Evolutionary conservation across 352 stramenopile species (phyloP).

Genomic region (Phytophthora pluvialis): DNA sequence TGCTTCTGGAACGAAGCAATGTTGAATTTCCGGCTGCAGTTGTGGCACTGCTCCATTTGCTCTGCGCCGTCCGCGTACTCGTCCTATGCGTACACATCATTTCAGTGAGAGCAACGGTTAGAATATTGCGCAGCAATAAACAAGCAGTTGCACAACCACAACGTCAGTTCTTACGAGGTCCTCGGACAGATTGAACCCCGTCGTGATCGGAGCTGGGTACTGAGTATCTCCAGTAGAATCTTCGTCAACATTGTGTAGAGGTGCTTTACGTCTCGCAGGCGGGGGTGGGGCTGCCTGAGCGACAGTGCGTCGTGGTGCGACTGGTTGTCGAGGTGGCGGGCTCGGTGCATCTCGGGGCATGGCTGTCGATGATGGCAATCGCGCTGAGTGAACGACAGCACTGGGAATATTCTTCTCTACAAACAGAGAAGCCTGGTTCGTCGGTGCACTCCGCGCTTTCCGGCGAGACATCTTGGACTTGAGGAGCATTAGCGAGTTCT

Average conservation of each 20-base stretch:
- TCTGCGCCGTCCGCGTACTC: constrained; percentile 58
- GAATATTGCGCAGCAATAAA: neutral
- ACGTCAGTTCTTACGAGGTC: constrained; percentile 34
- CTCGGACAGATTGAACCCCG: constrained; percentile 43
- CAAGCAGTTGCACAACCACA: neutral
- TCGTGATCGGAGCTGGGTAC: constrained; percentile 51
- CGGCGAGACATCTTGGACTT: constrained; percentile 85
- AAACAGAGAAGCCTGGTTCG: constrained; percentile 73
- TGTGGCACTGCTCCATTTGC: constrained; percentile 76
- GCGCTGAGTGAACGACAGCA: constrained; percentile 34
- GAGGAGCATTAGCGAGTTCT: constrained; percentile 78
- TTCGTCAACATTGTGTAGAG: constrained; percentile 39
- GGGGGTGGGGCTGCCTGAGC: constrained; percentile 23
- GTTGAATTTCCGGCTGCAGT: constrained; percentile 88
- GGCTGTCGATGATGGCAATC: constrained; percentile 18
- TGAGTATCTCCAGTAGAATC: constrained; percentile 34
- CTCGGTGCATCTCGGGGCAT: constrained; percentile 22
- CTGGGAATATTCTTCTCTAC: constrained; percentile 54
- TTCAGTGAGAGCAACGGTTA: neutral
- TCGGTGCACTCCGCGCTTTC: constrained; percentile 75
- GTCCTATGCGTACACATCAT: constrained; percentile 32
- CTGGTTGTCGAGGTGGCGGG: constrained; percentile 27
- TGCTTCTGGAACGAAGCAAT: constrained; percentile 78
- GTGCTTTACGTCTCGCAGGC: constrained; percentile 22
- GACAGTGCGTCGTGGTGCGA: constrained; percentile 20